Evolutionary conservation across 106 monocot species (phyloP).

Genomic region (Dioscorea zingiberensis): DNA sequence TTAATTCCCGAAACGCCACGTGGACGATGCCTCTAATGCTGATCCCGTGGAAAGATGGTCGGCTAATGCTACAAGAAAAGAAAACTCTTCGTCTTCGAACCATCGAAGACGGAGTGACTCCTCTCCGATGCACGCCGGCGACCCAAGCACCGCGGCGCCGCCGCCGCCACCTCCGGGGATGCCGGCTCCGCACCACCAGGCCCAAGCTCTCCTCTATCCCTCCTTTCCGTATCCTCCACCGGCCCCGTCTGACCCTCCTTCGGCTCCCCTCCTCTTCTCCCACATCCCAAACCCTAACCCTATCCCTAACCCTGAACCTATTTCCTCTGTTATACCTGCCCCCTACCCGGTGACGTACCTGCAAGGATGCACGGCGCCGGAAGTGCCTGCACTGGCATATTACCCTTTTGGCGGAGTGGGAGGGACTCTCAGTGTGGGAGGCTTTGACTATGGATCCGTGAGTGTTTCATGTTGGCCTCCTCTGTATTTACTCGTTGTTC

Average conservation of each 20-base stretch:
- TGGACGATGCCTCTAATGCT: too few relatives aligned
- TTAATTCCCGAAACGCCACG: too few relatives aligned
- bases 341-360: neutral
- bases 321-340: neutral
- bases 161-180: too few relatives aligned
- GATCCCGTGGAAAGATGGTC: too few relatives aligned
- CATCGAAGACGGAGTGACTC: too few relatives aligned
- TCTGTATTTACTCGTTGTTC: neutral
- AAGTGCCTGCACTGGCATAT: neutral
- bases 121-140: too few relatives aligned
- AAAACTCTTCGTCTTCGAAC: neutral
- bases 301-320: neutral
- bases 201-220: neutral
- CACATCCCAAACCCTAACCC: neutral
- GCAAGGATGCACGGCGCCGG: neutral
- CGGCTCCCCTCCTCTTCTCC: neutral
- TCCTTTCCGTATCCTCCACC: neutral
- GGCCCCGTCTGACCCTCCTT: neutral
- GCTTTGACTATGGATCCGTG: neutral
- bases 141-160: too few relatives aligned
- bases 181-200: neutral
- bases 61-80: too few relatives aligned
- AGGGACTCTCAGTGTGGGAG: neutral
- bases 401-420: neutral
- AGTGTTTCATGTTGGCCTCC: too few relatives aligned